phyloP scores from a whole-genome alignment of 2,329 filamentous ascomycete genomes.

The Sporothrix dimorphospora region DNA sequence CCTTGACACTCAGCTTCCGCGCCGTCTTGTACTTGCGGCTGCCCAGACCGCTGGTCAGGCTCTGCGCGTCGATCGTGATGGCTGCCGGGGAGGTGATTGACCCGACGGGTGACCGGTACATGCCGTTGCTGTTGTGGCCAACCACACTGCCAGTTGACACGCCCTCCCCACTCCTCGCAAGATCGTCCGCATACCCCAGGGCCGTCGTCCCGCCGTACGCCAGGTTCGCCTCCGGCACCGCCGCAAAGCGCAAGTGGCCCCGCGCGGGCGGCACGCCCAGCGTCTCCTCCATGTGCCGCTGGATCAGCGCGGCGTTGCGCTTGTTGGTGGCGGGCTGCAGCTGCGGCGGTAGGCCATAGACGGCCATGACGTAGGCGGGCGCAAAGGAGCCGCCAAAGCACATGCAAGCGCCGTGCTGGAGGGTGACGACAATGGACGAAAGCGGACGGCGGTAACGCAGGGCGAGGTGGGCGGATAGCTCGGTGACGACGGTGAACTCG shows the following conservation, averaged over 20 bases:
- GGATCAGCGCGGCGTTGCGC: conserved; percentile 76
- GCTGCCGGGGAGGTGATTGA: conserved; percentile 26
- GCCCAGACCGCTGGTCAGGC: conserved; percentile 13
- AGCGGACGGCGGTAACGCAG: conserved; percentile 75
- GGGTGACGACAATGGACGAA: conserved; percentile 71
- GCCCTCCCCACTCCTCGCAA: conserved; percentile 38
- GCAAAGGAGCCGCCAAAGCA: conserved; percentile 75
- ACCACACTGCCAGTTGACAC: too few species aligned
- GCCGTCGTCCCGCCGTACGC: conserved; percentile 73
- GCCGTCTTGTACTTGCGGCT: conserved; percentile 35
- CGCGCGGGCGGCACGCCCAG: conserved; percentile 67
- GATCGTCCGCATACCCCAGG: conserved; percentile 66
- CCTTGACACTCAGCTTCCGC: conserved; percentile 45
- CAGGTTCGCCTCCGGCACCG: conserved; percentile 71
- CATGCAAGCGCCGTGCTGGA: conserved; percentile 77
- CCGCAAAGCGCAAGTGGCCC: conserved; percentile 73
- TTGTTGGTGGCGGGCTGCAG: conserved; percentile 77
- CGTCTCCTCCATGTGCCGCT: conserved; percentile 72
- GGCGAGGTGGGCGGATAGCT: conserved; percentile 73
- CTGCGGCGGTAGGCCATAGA: conserved; percentile 70
- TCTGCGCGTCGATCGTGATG: conserved; percentile 9
- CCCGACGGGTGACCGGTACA: conserved; percentile 13
- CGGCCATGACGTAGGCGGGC: conserved; percentile 76
- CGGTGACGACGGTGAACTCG: conserved; percentile 73
- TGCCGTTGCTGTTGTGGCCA: not conserved